A percentile compares a stretch with the other conserved stretches of the same genome.
Conservation (phyloP, 495 filamentous ascomycete species). For the Cudoniella acicularis region DNA sequence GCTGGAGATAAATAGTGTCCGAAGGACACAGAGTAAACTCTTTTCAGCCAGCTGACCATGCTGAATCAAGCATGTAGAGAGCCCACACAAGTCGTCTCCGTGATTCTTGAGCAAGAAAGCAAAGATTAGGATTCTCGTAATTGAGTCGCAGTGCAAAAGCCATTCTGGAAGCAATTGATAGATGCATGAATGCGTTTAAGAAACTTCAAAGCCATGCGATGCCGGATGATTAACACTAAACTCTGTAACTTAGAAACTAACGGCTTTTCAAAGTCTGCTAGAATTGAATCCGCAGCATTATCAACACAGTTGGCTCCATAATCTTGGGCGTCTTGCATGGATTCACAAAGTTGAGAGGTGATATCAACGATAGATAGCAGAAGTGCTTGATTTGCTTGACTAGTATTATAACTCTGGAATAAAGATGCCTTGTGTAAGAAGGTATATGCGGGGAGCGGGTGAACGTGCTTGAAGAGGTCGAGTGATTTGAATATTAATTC, state of each 20-base stretch:
- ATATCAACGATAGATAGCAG: constrained; percentile 46
- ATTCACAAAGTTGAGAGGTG: constrained; percentile 41
- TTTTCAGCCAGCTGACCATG: constrained; percentile 39
- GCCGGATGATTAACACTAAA: constrained; percentile 44
- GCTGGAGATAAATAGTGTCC: constrained; percentile 39
- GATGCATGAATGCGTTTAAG: constrained; percentile 44
- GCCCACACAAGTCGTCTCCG: constrained; percentile 51
- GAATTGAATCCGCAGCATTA: constrained; percentile 39
- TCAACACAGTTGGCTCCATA: constrained; percentile 41
- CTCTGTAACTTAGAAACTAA: constrained; percentile 45
- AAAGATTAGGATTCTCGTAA: constrained; percentile 43
- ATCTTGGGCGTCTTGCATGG: constrained; percentile 38
- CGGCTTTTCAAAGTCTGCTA: constrained; percentile 41
- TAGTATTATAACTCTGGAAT: constrained; percentile 48
- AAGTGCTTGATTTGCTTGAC: constrained; percentile 41
- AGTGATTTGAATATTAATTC: constrained; percentile 20
- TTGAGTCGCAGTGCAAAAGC: constrained; percentile 44
- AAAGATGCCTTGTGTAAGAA: constrained; percentile 49
- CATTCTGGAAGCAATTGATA: constrained; percentile 42
- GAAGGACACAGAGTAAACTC: constrained; percentile 44
- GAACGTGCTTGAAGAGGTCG: constrained; percentile 44
- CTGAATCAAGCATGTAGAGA: constrained; percentile 45
- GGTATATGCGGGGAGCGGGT: constrained; percentile 47
- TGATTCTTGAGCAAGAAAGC: constrained; percentile 46
- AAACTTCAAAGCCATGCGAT: constrained; percentile 44